Conservation (phyloP, 176 grass and related monocot species). For the Rhynchospora pubera region DNA sequence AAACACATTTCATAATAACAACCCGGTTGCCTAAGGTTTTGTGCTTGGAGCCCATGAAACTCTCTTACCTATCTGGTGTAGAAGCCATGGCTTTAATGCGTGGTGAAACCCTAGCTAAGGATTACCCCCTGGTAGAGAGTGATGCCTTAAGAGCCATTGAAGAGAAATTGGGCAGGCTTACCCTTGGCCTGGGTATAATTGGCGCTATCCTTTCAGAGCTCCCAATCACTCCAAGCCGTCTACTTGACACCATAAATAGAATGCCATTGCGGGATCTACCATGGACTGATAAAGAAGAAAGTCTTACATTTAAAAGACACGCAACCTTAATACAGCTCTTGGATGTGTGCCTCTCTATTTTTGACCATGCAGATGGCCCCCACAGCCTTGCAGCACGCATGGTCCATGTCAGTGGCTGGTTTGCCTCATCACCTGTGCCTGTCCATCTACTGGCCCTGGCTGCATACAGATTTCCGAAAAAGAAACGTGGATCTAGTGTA, state of each 20-base stretch:
- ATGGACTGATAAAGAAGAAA: constrained; percentile 57
- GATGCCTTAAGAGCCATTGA: constrained; percentile 86
- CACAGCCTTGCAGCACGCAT: constrained; percentile 76
- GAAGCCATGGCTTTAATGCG: constrained; percentile 94
- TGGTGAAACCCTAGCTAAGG: constrained; percentile 50
- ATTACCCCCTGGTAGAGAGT: constrained; percentile 63
- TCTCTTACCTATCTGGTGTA: constrained; percentile 83
- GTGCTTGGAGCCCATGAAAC: constrained; percentile 92
- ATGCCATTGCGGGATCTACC: constrained; percentile 54
- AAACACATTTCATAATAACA: constrained; percentile 93
- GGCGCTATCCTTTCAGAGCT: constrained; percentile 91
- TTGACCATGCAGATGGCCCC: constrained; percentile 91
- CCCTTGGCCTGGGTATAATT: constrained; percentile 69
- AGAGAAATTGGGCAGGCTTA: constrained; percentile 82
- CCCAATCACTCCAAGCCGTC: constrained; percentile 76
- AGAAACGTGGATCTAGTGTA: constrained; percentile 41
- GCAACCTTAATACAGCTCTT: constrained; percentile 60
- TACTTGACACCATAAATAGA: constrained; percentile 92
- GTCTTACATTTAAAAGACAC: constrained; percentile 50
- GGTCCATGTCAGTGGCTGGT: constrained; percentile 86
- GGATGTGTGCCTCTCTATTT: constrained; percentile 88
- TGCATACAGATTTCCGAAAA: constrained; percentile 81
- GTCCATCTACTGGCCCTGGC: constrained; percentile 66
- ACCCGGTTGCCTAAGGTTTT: constrained; percentile 64
- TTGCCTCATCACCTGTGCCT: constrained; percentile 60